Evolutionary conservation across 306 rosid species (phyloP), one percentile per base, ranked within the genome.

Genomic region (Cicer judaicum): DNA sequence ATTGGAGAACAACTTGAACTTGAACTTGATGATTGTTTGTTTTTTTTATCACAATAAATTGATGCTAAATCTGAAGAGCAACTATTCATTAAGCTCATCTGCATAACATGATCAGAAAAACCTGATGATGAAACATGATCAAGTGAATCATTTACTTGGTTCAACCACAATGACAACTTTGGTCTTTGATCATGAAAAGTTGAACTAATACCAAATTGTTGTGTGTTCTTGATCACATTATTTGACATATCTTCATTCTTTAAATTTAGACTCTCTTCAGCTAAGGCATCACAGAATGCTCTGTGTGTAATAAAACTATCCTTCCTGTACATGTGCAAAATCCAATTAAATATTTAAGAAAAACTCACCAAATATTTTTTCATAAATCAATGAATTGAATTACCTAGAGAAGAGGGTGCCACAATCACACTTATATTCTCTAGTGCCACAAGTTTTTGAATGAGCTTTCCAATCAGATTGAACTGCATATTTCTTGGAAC

Each of bases 401-500:
- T 64, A 64, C 70, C 70, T 64, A 5, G 52, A 64, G 52, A 64
- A 64, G 70, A 64, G 52, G 49, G 70, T 64, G 18, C 70, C 70
- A 64, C 70, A 64, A 5, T 64, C 70, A 64, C 70, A 64, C 38
- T 41, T 64, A 64, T 64, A 64, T 64, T 64, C 70, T 64, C 70
- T 64, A 15, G 70, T 64, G 6, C 70, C 70, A 64, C 70, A 64
- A 64, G 70, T 64, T 64, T 64, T 64, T 1, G 38, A 10, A n/a
- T 64, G 70, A 64, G 70, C 70, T 64, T 64, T 64, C 70, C 70
- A 64, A 41, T 64, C 70, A 41, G 70, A 64, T 41, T 64, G 52
- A 41, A 64, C 70, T 15, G 70, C 70, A 64, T 64, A 64, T 64
- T 64, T 64, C 70, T 16, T 16, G 1, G 18, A 16, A 16, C 18